Percentiles rank a stretch among this genome's conserved stretches.
Conservation (phyloP, 495 filamentous ascomycete genomes). For the Neurospora tetrasperma region DNA sequence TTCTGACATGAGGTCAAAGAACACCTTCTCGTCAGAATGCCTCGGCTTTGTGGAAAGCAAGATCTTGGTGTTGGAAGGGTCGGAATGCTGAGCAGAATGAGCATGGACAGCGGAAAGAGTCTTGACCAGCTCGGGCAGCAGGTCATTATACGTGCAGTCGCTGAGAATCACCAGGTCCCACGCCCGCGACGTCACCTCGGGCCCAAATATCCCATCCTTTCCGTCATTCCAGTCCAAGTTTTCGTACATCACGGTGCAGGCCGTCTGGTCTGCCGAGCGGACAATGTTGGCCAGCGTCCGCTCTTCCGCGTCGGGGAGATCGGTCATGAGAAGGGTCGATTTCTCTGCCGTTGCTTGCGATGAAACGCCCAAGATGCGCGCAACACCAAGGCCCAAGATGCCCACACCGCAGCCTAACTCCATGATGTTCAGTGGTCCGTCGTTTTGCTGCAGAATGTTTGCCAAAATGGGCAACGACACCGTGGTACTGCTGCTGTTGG, state of each 20-base stretch:
- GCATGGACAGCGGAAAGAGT: conserved; percentile 48
- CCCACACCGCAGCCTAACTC: conserved; percentile 84
- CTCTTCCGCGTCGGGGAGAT: conserved; percentile 64
- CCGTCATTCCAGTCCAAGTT: conserved; percentile 65
- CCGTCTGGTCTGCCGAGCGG: conserved; percentile 14
- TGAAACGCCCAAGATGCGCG: conserved; percentile 40
- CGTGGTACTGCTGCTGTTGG: background rate
- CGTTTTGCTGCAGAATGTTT: conserved; percentile 3
- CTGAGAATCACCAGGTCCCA: conserved; percentile 73
- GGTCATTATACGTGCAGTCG: conserved; percentile 96
- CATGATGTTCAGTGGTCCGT: conserved; percentile 41
- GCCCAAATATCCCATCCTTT: conserved; percentile 24
- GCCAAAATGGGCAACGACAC: conserved; percentile 8
- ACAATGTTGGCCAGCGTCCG: conserved; percentile 35
- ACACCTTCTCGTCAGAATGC: conserved; percentile 69
- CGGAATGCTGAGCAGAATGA: conserved; percentile 8
- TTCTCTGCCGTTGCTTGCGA: conserved; percentile 18
- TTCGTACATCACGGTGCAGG: conserved; percentile 32
- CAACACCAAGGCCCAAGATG: conserved; percentile 67
- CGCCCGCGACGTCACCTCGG: conserved; percentile 23
- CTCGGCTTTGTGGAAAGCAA: conserved; percentile 75
- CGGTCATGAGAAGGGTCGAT: conserved; percentile 55
- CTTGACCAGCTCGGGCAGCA: conserved; percentile 60
- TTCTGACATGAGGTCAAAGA: conserved; percentile 65
- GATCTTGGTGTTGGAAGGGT: conserved; percentile 28